Conservation (phyloP, 1,139 yeast genomes). For the Suhomyces bribrorum region DNA sequence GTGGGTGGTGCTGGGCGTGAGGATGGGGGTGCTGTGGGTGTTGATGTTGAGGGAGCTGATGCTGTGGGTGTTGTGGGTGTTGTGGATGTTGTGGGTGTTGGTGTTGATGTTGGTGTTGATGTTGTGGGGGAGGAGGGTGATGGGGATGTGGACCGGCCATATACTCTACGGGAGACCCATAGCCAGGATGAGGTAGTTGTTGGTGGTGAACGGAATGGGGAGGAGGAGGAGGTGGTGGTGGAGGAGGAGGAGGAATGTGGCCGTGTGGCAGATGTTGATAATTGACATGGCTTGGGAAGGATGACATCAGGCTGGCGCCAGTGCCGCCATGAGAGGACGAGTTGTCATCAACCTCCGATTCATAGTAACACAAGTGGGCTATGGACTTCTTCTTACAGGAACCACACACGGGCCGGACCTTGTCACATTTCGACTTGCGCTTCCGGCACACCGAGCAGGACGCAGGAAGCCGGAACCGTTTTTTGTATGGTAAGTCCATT, state of each 20-base stretch:
- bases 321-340: neutral
- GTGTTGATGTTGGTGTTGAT: conserved; percentile 2
- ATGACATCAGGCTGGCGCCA: neutral
- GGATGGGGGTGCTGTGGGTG: conserved; percentile 8
- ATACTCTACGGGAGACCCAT: neutral
- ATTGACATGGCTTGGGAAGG: conserved; percentile 1
- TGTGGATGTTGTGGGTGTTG: conserved; percentile 4
- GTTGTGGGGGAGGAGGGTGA: neutral
- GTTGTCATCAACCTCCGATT: conserved; percentile 28
- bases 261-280: conserved; percentile 1
- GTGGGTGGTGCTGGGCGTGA: conserved; percentile 3
- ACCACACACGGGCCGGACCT: conserved; percentile 69
- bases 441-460: conserved; percentile 51
- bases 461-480: conserved; percentile 45
- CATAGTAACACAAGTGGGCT: conserved; percentile 69
- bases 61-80: conserved; percentile 4
- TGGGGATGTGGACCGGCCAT: neutral
- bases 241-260: conserved; percentile 3
- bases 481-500: conserved; percentile 30
- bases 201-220: conserved; percentile 1
- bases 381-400: conserved; percentile 73
- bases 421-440: conserved; percentile 56
- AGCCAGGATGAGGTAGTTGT: neutral
- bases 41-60: conserved; percentile 5
- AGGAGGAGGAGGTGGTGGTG: conserved; percentile 2